Percentiles rank a stretch among this genome's conserved stretches.
Conservation (phyloP, 257 asterid species). For the Penstemon eatonii region DNA sequence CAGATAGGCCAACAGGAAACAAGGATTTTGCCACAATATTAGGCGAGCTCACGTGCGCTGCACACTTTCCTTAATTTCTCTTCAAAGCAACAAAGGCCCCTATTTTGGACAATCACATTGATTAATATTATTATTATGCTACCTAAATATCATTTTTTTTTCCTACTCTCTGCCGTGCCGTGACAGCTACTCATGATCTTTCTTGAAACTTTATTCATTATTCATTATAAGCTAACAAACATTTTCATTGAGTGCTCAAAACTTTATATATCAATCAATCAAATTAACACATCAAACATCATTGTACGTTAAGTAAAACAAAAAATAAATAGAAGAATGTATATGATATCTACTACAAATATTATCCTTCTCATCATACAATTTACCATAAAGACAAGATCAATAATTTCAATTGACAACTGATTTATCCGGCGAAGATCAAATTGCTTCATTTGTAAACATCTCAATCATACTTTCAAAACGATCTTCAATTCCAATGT, state of each 20-base stretch:
- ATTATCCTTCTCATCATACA: constrained; percentile 30
- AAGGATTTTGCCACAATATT: constrained; percentile 26
- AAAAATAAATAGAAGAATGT: constrained; percentile 15
- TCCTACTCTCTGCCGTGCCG: constrained; percentile 60
- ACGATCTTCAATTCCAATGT: too few relatives aligned
- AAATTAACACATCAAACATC: background rate
- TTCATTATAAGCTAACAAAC: too few relatives aligned
- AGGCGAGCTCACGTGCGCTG: constrained; percentile 53
- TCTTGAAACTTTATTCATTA: constrained; percentile 26
- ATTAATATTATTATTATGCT: constrained; percentile 33
- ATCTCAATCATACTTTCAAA: too few relatives aligned
- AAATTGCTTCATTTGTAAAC: too few relatives aligned
- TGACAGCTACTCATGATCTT: constrained; percentile 53
- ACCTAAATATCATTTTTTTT: constrained; percentile 30
- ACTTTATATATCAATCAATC: constrained; percentile 16
- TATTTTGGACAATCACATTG: constrained; percentile 39
- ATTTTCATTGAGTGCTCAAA: constrained; percentile 3
- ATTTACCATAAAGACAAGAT: constrained; percentile 2
- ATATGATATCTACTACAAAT: constrained; percentile 20
- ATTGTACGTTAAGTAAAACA: background rate
- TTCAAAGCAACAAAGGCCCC: constrained; percentile 28
- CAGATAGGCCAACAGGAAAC: constrained; percentile 21
- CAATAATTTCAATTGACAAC: background rate
- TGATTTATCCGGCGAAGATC: too few relatives aligned
- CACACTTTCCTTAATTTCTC: constrained; percentile 26